Percentiles rank a stretch among this genome's conserved stretches.
phyloP scores from a whole-genome alignment of 1,139 yeast genomes.

The Debaryomyces fabryi region DNA sequence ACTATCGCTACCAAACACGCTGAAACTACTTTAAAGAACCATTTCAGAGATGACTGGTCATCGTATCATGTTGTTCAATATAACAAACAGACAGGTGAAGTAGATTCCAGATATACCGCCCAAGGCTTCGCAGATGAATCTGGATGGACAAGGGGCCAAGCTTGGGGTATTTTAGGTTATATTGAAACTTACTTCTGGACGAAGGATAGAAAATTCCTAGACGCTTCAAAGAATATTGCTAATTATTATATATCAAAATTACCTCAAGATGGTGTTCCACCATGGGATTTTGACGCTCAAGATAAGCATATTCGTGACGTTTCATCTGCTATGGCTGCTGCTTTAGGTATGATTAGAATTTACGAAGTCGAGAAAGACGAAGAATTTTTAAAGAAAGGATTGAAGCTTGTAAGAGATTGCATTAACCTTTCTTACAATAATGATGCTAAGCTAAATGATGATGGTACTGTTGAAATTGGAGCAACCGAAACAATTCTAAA shows the following conservation, averaged over 20 bases:
- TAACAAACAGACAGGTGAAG: constrained; percentile 20
- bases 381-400: constrained; percentile 11
- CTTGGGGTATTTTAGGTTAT: constrained; percentile 30
- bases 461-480: constrained; percentile 18
- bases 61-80: constrained; percentile 27
- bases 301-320: constrained; percentile 22
- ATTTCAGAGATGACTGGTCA: constrained; percentile 26
- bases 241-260: constrained; percentile 24
- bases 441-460: constrained; percentile 12
- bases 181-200: constrained; percentile 26
- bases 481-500: constrained; percentile 23
- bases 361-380: constrained; percentile 18
- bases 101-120: constrained; percentile 23
- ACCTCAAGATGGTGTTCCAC: constrained; percentile 26
- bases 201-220: constrained; percentile 21
- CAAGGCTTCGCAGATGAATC: constrained; percentile 30
- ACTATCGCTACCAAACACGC: constrained; percentile 30
- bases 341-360: constrained; percentile 24
- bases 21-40: constrained; percentile 26
- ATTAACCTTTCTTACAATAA: constrained; percentile 12
- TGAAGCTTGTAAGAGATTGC: constrained; percentile 14
- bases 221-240: constrained; percentile 22
- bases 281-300: constrained; percentile 34
- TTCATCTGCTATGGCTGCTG: constrained; percentile 31
- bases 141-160: constrained; percentile 31